Conservation (phyloP, 1,139 yeast species). For the Blastobotrys apis region DNA sequence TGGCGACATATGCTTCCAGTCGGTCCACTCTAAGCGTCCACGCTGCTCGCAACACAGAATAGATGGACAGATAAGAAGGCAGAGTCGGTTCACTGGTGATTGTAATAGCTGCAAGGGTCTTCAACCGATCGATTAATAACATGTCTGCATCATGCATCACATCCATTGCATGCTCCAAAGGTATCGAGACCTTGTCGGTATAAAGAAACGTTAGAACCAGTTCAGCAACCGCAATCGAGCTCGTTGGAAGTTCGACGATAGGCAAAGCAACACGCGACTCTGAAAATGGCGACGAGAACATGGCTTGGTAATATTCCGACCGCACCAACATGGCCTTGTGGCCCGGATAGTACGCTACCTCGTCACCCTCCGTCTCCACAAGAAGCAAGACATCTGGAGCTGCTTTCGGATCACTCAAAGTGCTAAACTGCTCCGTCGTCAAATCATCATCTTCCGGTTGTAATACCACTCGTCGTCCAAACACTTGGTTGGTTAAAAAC, state of each 20-base stretch:
- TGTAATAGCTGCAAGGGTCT: constrained; percentile 59
- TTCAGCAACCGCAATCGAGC: constrained; percentile 46
- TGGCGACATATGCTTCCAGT: constrained; percentile 60
- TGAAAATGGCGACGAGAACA: constrained; percentile 51
- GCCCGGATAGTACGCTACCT: constrained; percentile 48
- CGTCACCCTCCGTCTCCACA: constrained; percentile 33
- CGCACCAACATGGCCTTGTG: constrained; percentile 59
- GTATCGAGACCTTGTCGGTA: constrained; percentile 54
- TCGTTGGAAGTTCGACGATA: constrained; percentile 39
- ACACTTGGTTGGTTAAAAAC: constrained; percentile 41
- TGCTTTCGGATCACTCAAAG: constrained; percentile 26
- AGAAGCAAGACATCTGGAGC: constrained; percentile 50
- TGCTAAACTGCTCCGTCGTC: constrained; percentile 5
- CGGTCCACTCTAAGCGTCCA: constrained; percentile 67
- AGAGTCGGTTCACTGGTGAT: constrained; percentile 40
- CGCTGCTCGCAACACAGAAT: constrained; percentile 56
- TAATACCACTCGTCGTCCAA: constrained; percentile 27
- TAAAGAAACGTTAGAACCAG: constrained; percentile 55
- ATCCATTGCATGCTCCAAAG: constrained; percentile 49
- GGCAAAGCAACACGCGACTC: constrained; percentile 36
- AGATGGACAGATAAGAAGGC: constrained; percentile 38
- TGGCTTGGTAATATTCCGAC: constrained; percentile 60
- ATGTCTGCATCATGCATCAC: constrained; percentile 59
- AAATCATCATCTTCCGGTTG: constrained; percentile 10
- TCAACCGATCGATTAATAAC: constrained; percentile 56